These are phyloP conservation scores for Sporisorium exsertum DNA, from an alignment of 1,284 basidiomycete species.

Conservation along the genomic window DNA sequence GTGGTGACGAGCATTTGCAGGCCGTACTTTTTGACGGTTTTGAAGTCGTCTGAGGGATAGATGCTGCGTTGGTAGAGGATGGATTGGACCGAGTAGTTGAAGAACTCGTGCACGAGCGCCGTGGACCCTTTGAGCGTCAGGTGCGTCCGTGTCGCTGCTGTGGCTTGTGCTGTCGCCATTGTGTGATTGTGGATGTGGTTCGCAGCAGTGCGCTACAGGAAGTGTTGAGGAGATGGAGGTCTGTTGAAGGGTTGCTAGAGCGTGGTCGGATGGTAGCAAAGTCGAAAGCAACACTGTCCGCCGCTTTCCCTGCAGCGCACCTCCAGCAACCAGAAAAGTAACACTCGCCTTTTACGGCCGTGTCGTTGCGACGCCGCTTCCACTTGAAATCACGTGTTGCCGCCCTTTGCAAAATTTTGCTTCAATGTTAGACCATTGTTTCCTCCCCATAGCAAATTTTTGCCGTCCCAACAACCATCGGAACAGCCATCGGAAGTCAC, in stretches of 20 bases:
- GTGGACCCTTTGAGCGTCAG: slow-evolving; percentile 92
- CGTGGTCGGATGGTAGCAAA: not conserved
- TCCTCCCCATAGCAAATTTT: not conserved
- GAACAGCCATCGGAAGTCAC: not conserved
- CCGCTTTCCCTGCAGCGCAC: too few species aligned
- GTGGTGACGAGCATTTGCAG: slow-evolving; percentile 94
- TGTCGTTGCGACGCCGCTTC: not conserved
- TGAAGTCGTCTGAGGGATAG: slow-evolving; percentile 96
- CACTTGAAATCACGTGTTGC: not conserved
- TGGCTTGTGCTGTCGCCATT: slow-evolving; percentile 55
- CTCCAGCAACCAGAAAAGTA: slow-evolving; percentile 6
- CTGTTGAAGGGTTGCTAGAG: too few species aligned
- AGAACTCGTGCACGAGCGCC: slow-evolving; percentile 96
- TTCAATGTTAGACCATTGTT: too few species aligned
- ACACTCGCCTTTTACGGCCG: slow-evolving; percentile 14
- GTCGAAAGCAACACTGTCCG: not conserved
- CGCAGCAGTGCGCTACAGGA: not conserved
- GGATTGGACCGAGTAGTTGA: slow-evolving; percentile 85
- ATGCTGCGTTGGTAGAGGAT: slow-evolving; percentile 97
- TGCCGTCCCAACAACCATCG: too few species aligned
- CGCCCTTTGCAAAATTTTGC: not conserved
- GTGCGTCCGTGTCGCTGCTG: slow-evolving; percentile 62
- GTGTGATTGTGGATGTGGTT: not conserved
- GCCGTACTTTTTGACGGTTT: slow-evolving; percentile 85
- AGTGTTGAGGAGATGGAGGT: not conserved